phyloP scores from a whole-genome alignment of 2,329 filamentous ascomycete species.

The Botryosphaeria dothidea region DNA sequence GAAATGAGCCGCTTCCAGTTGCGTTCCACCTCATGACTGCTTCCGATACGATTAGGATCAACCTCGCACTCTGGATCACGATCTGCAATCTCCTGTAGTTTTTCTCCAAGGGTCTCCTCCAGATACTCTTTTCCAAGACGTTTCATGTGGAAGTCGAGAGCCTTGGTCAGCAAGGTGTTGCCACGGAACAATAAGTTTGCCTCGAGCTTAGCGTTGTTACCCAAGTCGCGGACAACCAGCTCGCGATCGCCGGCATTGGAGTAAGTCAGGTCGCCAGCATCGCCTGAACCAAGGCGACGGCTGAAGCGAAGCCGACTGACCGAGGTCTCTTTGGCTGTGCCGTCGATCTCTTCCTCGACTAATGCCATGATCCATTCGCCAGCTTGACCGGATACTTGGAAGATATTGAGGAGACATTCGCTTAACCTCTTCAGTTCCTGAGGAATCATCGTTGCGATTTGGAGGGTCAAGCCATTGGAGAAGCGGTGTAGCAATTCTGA shows the following conservation, averaged over 20 bases:
- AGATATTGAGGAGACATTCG: conserved; percentile 89
- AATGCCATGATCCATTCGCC: conserved; percentile 89
- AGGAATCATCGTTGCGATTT: conserved; percentile 78
- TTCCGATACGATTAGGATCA: conserved; percentile 75
- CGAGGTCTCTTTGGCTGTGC: conserved; percentile 77
- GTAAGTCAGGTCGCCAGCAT: conserved; percentile 34
- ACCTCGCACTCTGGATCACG: conserved; percentile 92
- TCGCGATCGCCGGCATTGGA: conserved; percentile 61
- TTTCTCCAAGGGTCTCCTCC: conserved; percentile 81
- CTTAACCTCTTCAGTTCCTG: conserved; percentile 77
- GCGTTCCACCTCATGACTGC: conserved; percentile 70
- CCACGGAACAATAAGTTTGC: conserved; percentile 94
- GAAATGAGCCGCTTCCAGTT: conserved; percentile 80
- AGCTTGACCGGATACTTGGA: conserved; percentile 83
- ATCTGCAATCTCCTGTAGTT: conserved; percentile 85
- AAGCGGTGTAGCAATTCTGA: conserved; percentile 85
- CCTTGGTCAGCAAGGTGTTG: conserved; percentile 90
- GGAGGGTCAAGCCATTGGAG: conserved; percentile 76
- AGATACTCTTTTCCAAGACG: conserved; percentile 90
- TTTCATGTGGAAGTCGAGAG: conserved; percentile 94
- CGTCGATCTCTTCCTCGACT: conserved; percentile 96
- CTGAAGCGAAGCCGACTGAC: conserved; percentile 68
- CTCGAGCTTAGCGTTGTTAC: conserved; percentile 77
- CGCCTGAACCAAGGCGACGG: conserved; percentile 69
- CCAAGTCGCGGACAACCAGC: conserved; percentile 72